Base-by-base conservation (phyloP, 1,284 basidiomycete genomes). In the Moesziomyces antarcticus region DNA sequence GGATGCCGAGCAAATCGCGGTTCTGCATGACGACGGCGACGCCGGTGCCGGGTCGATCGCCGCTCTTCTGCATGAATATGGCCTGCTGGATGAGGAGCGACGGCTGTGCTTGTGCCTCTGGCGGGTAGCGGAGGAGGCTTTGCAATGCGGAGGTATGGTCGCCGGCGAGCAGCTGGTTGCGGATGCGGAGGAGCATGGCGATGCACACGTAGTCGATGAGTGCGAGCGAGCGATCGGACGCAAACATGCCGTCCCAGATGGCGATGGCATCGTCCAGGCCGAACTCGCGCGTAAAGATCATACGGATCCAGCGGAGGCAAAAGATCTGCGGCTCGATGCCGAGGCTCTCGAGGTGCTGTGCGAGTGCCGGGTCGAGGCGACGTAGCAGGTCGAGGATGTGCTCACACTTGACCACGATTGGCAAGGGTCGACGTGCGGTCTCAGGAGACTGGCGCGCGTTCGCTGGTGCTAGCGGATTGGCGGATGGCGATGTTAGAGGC, bases 241-340 rank as follows among this genome's bases (percentile, higher is more conserved):
- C 58, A 30, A 84, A 73, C 20, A 84, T 58, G 4, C 63, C 76
- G 61, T 84, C 82, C 83, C 83, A 84, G 2, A 84, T 52, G 46
- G 57, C 55, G n/a, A 80, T 20, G 5, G 65, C 67, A 16, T 78
- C 73, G 13, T 72, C 59, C 11, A 76, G 37, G 10, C 75, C 49
- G 51, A 81, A 82, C 46, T 78, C 79, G 43, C 81, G 74, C 0
- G 75, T 73, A 49, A 81, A 82, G 45, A 82, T 68, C 45, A 82
- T 73, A 21, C 80, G 69, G 14, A 82, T 66, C 81, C 81, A 82
- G 30, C 79, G 53, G 25, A 82, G 65, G n/a, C 73, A 78, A 56
- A 73, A 82, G 42, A 82, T 60, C 50, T 81, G 79, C 21, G 80
- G 75, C 49, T 81, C 79, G 42, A 82, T 78, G 35, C 75, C 77